phyloP scores from a whole-genome alignment of 441 rosid genomes.

The Theobroma grandiflorum region DNA sequence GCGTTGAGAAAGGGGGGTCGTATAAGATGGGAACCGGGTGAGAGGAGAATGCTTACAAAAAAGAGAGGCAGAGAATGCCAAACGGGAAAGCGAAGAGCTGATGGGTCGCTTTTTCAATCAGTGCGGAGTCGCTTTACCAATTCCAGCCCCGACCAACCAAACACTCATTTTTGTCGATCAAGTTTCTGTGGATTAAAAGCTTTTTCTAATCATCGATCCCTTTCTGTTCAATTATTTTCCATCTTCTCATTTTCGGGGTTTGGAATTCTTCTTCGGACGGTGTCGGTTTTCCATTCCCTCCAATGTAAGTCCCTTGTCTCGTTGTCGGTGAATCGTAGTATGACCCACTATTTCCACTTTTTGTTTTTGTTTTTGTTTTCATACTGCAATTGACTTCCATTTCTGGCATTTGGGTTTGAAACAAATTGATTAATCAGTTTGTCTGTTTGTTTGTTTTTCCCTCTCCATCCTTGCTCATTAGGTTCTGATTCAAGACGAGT shows the following conservation, averaged over 20 bases:
- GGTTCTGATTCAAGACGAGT: slow-evolving; percentile 17
- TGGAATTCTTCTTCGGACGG: background rate
- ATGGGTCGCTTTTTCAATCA: slow-evolving; percentile 34
- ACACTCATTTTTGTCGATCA: background rate
- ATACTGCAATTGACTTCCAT: background rate
- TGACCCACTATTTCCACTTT: too few relatives aligned
- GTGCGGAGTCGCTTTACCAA: slow-evolving; percentile 49
- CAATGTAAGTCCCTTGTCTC: slow-evolving; percentile 22
- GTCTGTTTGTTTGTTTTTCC: background rate
- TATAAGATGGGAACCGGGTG: background rate
- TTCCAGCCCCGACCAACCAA: slow-evolving; percentile 34
- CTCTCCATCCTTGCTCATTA: background rate
- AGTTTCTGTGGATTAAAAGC: slow-evolving; percentile 9
- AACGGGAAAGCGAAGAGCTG: slow-evolving; percentile 39
- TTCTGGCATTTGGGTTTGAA: background rate
- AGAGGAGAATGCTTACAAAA: background rate
- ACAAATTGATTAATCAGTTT: background rate
- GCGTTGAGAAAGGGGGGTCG: background rate
- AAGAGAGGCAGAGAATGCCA: slow-evolving; percentile 31
- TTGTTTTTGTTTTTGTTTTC: background rate
- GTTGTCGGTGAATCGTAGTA: too few relatives aligned
- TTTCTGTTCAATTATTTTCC: slow-evolving; percentile 9
- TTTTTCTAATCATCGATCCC: slow-evolving; percentile 7
- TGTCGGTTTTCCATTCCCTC: background rate
- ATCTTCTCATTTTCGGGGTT: background rate